These are phyloP conservation scores for Penstemon eatonii DNA, from an alignment of 257 asterid species.

Conservation along the genomic window DNA sequence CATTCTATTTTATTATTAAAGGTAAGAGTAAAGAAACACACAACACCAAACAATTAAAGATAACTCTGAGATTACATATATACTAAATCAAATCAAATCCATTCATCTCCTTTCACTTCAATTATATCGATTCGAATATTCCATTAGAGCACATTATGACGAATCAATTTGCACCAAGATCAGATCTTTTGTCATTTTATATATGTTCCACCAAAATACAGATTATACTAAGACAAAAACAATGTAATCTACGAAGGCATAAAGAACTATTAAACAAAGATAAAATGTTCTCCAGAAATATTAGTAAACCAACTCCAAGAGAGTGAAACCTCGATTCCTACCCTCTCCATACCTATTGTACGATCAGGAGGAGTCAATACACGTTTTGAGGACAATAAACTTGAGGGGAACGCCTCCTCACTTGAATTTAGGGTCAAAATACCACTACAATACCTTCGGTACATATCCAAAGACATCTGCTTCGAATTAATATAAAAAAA, in stretches of 20 bases:
- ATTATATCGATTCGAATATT: background rate
- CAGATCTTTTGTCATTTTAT: background rate
- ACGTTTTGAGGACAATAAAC: slow-evolving; percentile 48
- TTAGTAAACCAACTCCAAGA: background rate
- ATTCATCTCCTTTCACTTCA: background rate
- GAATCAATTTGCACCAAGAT: too few relatives aligned
- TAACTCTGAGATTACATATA: too few relatives aligned
- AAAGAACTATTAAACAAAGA: background rate
- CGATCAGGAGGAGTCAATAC: slow-evolving; percentile 59
- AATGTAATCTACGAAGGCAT: background rate
- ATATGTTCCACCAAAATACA: background rate
- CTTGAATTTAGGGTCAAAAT: slow-evolving; percentile 60
- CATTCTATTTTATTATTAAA: too few relatives aligned
- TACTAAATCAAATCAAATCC: background rate
- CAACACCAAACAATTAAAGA: too few relatives aligned
- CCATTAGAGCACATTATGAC: background rate
- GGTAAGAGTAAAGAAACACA: too few relatives aligned
- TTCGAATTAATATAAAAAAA: slow-evolving; percentile 11
- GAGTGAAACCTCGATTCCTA: slow-evolving; percentile 1
- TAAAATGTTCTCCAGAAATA: background rate
- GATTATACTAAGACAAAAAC: background rate
- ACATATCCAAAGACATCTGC: slow-evolving; percentile 37
- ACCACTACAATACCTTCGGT: slow-evolving; percentile 50
- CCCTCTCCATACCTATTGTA: slow-evolving; percentile 46
- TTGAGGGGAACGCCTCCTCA: slow-evolving; percentile 57